Evolutionary conservation across 1,284 basidiomycete genomes (phyloP).

Genomic region (Leucoagaricus sp.): DNA sequence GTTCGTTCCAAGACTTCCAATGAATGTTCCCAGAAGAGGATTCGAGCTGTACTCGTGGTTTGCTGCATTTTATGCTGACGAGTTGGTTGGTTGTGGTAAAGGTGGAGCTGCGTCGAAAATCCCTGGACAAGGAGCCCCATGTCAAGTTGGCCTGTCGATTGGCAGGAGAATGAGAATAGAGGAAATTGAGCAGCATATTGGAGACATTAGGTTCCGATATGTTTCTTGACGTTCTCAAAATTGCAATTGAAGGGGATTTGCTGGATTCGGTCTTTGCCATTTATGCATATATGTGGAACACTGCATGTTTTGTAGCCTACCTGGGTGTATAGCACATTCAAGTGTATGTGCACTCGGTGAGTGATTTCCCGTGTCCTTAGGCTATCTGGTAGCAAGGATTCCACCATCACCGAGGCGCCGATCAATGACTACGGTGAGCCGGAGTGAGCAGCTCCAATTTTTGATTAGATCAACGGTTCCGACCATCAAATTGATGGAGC

Average conservation of each 20-base stretch:
- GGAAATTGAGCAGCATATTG: constrained; percentile 11
- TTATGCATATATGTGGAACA: too few species aligned
- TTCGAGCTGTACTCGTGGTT: constrained; percentile 43
- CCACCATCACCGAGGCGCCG: too few species aligned
- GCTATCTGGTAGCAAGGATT: too few species aligned
- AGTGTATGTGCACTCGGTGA: too few species aligned
- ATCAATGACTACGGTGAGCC: too few species aligned
- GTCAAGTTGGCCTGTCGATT: constrained; percentile 5
- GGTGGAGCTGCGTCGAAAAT: neutral
- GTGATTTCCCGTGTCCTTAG: too few species aligned
- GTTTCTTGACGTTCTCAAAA: neutral
- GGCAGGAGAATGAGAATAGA: constrained; percentile 13
- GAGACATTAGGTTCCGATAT: constrained; percentile 14
- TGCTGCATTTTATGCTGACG: constrained; percentile 37
- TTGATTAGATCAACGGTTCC: too few species aligned
- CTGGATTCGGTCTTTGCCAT: too few species aligned
- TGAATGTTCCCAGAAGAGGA: constrained; percentile 34
- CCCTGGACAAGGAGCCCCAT: neutral
- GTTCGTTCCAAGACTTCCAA: constrained; percentile 38
- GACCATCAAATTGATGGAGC: too few species aligned
- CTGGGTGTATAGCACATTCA: too few species aligned
- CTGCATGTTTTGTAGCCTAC: too few species aligned
- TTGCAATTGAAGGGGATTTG: neutral
- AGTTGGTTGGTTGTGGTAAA: constrained; percentile 27
- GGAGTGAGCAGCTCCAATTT: too few species aligned